These are phyloP conservation scores for Huntiella moniliformis DNA, from an alignment of 2,329 filamentous ascomycete genomes.

Conservation along the genomic window DNA sequence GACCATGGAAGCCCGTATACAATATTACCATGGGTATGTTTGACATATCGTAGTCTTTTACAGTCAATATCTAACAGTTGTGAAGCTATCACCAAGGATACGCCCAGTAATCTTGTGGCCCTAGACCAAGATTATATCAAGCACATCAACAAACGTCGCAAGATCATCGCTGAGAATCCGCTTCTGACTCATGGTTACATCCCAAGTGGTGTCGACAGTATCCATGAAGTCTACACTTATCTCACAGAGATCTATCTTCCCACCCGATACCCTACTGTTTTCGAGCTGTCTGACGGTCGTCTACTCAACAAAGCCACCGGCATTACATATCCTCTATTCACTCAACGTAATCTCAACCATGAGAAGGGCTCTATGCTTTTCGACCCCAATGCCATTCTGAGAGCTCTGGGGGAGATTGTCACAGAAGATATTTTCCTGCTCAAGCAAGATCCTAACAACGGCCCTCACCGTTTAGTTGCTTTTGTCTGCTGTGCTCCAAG, in stretches of 20 bases:
- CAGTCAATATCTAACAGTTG: neutral
- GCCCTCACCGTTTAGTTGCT: conserved; percentile 24
- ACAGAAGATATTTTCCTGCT: conserved; percentile 38
- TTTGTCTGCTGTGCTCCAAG: conserved; percentile 34
- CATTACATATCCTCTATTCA: conserved; percentile 16
- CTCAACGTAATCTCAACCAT: conserved; percentile 7
- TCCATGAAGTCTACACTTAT: conserved; percentile 30
- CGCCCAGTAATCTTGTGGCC: conserved; percentile 31
- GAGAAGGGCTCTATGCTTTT: conserved; percentile 7
- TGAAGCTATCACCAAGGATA: conserved; percentile 25
- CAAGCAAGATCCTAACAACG: conserved; percentile 17
- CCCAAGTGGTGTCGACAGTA: conserved; percentile 22
- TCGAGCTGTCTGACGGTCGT: conserved; percentile 14
- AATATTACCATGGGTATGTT: conserved; percentile 34
- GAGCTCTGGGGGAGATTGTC: conserved; percentile 28
- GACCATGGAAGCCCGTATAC: conserved; percentile 33
- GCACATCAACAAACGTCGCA: conserved; percentile 23
- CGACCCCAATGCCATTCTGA: conserved; percentile 20
- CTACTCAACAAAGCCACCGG: conserved; percentile 25
- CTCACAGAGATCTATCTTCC: conserved; percentile 30
- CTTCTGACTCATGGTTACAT: conserved; percentile 25
- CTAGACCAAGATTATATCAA: conserved; percentile 32
- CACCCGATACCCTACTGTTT: conserved; percentile 29
- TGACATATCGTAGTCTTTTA: neutral
- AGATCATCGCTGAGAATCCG: conserved; percentile 22